Conservation (phyloP, 2,329 filamentous ascomycete species). For the Fusarium circinatum region DNA sequence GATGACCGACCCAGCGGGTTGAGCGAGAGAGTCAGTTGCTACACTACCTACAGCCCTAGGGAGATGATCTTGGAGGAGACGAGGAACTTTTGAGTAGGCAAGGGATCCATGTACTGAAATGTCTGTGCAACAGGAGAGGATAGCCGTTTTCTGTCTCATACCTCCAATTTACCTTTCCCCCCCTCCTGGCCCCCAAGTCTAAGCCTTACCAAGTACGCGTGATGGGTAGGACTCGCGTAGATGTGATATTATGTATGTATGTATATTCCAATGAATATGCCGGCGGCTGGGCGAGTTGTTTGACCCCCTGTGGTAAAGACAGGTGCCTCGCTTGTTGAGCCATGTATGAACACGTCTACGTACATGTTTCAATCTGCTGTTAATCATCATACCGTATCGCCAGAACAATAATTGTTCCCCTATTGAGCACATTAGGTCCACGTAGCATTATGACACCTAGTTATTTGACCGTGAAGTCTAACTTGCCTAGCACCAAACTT, state of each 20-base stretch:
- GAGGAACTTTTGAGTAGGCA: constrained; percentile 25
- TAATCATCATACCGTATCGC: neutral
- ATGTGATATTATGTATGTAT: neutral
- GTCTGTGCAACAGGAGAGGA: constrained; percentile 14
- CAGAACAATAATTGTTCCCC: neutral
- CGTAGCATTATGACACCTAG: constrained; percentile 19
- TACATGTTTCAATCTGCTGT: neutral
- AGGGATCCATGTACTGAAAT: constrained; percentile 27
- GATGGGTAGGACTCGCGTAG: neutral
- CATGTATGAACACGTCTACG: neutral
- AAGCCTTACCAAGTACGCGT: neutral
- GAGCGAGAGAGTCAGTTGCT: constrained; percentile 2
- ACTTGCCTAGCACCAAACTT: neutral
- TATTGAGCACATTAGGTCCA: constrained; percentile 7
- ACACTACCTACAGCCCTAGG: constrained; percentile 30
- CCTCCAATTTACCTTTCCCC: constrained; percentile 1
- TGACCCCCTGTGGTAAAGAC: neutral
- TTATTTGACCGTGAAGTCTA: constrained; percentile 16
- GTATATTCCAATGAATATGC: constrained; percentile 1
- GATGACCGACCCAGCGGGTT: neutral
- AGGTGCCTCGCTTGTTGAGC: constrained; percentile 3
- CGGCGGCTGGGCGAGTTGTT: neutral
- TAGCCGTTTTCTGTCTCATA: constrained; percentile 21
- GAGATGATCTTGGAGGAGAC: constrained; percentile 7
- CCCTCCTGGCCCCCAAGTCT: constrained; percentile 1